Evolutionary conservation across 257 asterid genomes (phyloP).

Genomic region (Datura wrightii): DNA sequence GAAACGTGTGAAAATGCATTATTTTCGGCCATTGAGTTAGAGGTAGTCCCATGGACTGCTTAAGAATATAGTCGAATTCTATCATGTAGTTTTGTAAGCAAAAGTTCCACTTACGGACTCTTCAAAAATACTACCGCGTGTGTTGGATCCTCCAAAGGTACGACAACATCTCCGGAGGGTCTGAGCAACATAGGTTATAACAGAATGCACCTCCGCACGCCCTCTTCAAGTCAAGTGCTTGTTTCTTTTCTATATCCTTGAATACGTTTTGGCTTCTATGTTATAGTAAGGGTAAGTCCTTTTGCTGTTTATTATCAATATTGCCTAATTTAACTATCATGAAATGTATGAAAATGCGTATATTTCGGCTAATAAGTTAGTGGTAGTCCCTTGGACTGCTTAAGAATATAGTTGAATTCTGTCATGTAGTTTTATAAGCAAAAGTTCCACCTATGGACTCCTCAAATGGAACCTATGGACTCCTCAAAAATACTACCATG

Average conservation of each 20-base stretch:
- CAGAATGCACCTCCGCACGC: no score
- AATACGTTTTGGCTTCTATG: no score
- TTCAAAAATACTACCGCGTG: background rate
- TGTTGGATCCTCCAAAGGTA: no score
- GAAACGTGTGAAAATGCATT: background rate
- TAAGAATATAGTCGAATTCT: background rate
- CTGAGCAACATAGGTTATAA: no score
- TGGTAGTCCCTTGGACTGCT: background rate
- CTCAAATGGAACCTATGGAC: background rate
- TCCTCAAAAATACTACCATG: background rate
- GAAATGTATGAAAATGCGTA: background rate
- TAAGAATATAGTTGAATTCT: background rate
- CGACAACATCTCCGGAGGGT: no score
- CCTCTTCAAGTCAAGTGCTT: no score
- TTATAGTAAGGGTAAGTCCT: no score
- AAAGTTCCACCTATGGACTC: background rate
- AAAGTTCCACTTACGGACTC: background rate
- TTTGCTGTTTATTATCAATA: background rate
- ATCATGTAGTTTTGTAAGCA: background rate
- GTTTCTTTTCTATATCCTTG: no score
- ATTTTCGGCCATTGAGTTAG: background rate
- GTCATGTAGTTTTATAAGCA: background rate
- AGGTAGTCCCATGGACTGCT: background rate
- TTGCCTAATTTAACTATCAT: background rate
- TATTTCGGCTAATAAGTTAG: background rate